Evolutionary conservation across 768 basidiomycete species (phyloP).

Genomic region (Suillus occidentalis): DNA sequence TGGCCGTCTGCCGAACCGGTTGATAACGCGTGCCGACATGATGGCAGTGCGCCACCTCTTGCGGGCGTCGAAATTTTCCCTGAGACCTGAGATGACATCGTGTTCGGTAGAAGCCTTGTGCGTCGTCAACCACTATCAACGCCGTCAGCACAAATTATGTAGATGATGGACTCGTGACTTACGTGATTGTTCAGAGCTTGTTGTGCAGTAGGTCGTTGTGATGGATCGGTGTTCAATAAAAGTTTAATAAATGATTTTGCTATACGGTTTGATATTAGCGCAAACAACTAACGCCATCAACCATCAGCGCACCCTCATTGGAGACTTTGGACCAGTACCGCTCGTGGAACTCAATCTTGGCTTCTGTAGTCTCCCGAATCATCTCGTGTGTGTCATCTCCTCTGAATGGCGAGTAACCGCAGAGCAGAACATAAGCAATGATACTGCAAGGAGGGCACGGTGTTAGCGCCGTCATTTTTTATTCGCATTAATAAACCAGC

Average conservation of each 20-base stretch:
- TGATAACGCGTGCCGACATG: conserved; percentile 41
- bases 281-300: background rate
- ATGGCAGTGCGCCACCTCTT: conserved; percentile 78
- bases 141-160: background rate
- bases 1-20: conserved; percentile 27
- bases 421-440: conserved; percentile 92
- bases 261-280: conserved; percentile 26
- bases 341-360: conserved; percentile 88
- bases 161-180: conserved; percentile 22
- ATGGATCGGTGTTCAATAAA: conserved; percentile 71
- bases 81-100: conserved; percentile 71
- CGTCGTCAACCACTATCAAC: conserved; percentile 67
- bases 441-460: conserved; percentile 47
- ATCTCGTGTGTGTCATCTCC: conserved; percentile 76
- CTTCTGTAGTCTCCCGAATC: conserved; percentile 80
- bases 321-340: conserved; percentile 94
- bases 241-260: conserved; percentile 83
- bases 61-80: conserved; percentile 78
- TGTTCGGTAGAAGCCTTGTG: conserved; percentile 66
- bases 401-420: conserved; percentile 95
- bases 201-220: conserved; percentile 66
- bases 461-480: background rate
- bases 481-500: conserved; percentile 6
- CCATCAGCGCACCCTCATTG: conserved; percentile 51
- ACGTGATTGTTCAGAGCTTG: conserved; percentile 72